Base-by-base conservation (phyloP, 148 eudicot species). In the Rhododendron mucronatum region DNA sequence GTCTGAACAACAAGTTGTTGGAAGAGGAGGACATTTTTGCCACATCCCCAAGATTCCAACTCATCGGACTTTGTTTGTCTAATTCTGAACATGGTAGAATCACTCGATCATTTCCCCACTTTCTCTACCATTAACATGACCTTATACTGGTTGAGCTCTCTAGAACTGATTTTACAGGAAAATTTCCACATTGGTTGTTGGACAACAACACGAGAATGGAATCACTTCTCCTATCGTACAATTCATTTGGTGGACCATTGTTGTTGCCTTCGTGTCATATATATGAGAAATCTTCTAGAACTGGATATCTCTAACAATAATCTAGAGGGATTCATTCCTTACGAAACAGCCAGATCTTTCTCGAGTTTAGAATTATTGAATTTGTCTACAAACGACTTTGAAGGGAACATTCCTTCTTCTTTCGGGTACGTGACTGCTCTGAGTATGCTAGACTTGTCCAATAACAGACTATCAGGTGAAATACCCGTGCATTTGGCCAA, bases 141-240 rank as follows among this genome's bases (percentile, higher is more conserved):
- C 41, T 87, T 8, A 18, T 33, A 9, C 1, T n/a, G 5, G 59
- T 87, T 50, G 63, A 84, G 33, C 71, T 59, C 28, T n/a, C 12
- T 65, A 2, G 2, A 65, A 7, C 2, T n/a, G 3, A 2, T n/a
- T 23, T 65, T 3, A 39, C 4, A 35, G 84, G 74, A 14, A 35
- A 35, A 9, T 65, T 87, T 50, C 89, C 89, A 51, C 48, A 65
- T 79, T 87, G 89, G 83, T 44, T 80, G 39, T 28, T 85, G 48
- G 14, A 39, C 2, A 85, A 79, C 53, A 85, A 85, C 45, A 78
- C 78, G 3, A 44, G 53, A 41, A 13, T 78, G 7, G 47, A 16
- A 41, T 0, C 3, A 33, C 35, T 33, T 33, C 35, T 33, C 35
- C 35, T 33, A 33, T 0, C 35, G 35, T 33, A 33, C 35, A 33